Evolutionary conservation across 2,329 filamentous ascomycete species (phyloP), one percentile per base, ranked within the genome.

Genomic region (Chrysosporium queenslandicum): DNA sequence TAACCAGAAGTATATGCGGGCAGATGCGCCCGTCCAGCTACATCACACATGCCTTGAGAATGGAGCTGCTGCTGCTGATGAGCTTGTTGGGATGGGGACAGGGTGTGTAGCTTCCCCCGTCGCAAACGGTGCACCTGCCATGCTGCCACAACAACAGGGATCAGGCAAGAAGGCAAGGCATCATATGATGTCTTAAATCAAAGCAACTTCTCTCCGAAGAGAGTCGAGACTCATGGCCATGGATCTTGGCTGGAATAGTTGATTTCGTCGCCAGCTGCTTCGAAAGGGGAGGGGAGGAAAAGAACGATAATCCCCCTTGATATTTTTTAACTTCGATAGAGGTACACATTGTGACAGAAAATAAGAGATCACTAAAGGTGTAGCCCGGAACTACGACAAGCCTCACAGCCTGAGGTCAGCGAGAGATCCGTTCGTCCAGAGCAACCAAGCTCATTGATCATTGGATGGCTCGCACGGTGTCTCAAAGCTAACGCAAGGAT

Each of bases 391-490:
- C n/a, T n/a, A n/a, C n/a, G n/a, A n/a, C n/a, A n/a, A n/a, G n/a
- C n/a, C n/a, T n/a, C n/a, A n/a, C n/a, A n/a, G n/a, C n/a, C n/a
- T n/a, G n/a, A 25, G 20, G 43, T 18, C 16, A 46, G 43, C 43
- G n/a, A n/a, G n/a, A n/a, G n/a, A n/a, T 46, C 46, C 46, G 45
- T 39, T 47, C 30, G 45, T 47, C 45, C 45, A 47, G 45, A 11
- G 16, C 16, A 3, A 32, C 14, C 41, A 45, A 32, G 41, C 25
- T 23, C 16, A 4, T 16, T 39, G n/a, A 36, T 29, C 39, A 41
- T 43, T 43, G 40, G 40, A 16, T 6, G 12, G 21, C 40, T 16
- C 29, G 39, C 39, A 25, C 39, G 20, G n/a, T 41, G 40, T 27
- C 40, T 43, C 40, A 27, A 43, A 43, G 6, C 21, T 16, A 14